A percentile compares a stretch with the other conserved stretches of the same genome.
phyloP scores from a whole-genome alignment of 257 asterid genomes.

The Coffea canephora region DNA sequence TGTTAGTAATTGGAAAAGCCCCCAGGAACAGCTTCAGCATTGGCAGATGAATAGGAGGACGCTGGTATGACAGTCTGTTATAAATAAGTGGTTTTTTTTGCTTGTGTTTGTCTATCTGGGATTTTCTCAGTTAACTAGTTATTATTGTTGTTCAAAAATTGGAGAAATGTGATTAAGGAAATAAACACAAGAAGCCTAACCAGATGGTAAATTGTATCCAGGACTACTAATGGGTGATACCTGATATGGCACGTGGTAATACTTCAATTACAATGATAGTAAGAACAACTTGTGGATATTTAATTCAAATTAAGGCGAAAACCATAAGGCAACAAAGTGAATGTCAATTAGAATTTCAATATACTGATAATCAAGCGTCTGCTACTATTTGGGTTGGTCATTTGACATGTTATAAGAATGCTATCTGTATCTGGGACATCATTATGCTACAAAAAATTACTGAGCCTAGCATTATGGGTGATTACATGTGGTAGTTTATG shows the following conservation, averaged over 20 bases:
- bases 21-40: conserved; percentile 56
- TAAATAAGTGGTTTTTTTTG: neutral
- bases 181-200: neutral
- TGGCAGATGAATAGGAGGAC: conserved; percentile 67
- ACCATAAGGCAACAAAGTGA: neutral
- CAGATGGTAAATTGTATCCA: neutral
- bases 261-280: neutral
- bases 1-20: conserved; percentile 48
- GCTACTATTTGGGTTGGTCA: neutral
- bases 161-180: neutral
- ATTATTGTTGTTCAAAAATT: neutral
- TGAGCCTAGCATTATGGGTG: neutral
- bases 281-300: neutral
- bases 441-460: neutral
- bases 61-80: conserved; percentile 39
- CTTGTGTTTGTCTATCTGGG: neutral
- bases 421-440: neutral
- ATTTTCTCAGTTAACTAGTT: neutral
- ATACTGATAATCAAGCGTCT: neutral
- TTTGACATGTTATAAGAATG: neutral
- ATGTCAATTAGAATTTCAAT: neutral
- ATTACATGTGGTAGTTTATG: neutral
- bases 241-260: neutral
- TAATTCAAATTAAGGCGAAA: neutral
- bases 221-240: neutral